A percentile compares a stretch with the other conserved stretches of the same genome.
phyloP scores from a whole-genome alignment of 2,329 filamentous ascomycete species.

The Elsinoe batatas region DNA sequence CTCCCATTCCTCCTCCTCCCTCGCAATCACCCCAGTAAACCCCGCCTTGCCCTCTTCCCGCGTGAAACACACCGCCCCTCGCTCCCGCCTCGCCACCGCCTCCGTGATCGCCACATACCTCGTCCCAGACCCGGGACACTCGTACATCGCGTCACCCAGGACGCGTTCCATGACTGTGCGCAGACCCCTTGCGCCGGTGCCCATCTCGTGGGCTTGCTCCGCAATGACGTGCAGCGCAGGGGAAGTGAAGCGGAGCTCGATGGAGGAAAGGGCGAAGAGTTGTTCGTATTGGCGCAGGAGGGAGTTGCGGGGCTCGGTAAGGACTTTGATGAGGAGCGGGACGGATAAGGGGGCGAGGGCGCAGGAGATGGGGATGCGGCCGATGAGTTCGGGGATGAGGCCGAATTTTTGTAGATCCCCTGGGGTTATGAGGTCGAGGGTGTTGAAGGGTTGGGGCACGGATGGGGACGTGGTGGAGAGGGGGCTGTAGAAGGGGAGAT shows the following conservation, averaged over 20 bases:
- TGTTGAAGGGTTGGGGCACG: conserved; percentile 61
- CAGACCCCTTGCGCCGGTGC: conserved; percentile 55
- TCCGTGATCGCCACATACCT: conserved; percentile 39
- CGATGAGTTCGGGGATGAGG: conserved; percentile 90
- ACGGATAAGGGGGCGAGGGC: conserved; percentile 68
- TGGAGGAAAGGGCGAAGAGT: conserved; percentile 69
- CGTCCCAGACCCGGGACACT: conserved; percentile 36
- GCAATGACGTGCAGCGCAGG: conserved; percentile 75
- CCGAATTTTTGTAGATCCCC: conserved; percentile 58
- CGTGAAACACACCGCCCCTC: conserved; percentile 34
- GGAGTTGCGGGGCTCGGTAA: conserved; percentile 86
- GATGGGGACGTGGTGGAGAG: conserved; percentile 20
- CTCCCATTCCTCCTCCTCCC: conserved; percentile 40
- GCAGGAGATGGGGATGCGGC: conserved; percentile 84
- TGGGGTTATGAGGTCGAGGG: conserved; percentile 59
- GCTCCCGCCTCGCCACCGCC: conserved; percentile 35
- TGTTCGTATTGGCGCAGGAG: conserved; percentile 81
- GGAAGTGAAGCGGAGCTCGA: conserved; percentile 72
- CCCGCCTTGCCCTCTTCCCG: conserved; percentile 30
- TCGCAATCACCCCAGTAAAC: conserved; percentile 31
- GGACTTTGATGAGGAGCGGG: conserved; percentile 65
- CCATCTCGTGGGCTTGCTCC: conserved; percentile 54
- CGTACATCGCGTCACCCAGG: conserved; percentile 38
- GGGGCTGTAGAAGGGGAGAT: conserved; percentile 41
- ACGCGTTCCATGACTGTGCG: conserved; percentile 40